Base-by-base conservation (phyloP, 2,329 filamentous ascomycete species). In the Torrubiellomyces zombiae region DNA sequence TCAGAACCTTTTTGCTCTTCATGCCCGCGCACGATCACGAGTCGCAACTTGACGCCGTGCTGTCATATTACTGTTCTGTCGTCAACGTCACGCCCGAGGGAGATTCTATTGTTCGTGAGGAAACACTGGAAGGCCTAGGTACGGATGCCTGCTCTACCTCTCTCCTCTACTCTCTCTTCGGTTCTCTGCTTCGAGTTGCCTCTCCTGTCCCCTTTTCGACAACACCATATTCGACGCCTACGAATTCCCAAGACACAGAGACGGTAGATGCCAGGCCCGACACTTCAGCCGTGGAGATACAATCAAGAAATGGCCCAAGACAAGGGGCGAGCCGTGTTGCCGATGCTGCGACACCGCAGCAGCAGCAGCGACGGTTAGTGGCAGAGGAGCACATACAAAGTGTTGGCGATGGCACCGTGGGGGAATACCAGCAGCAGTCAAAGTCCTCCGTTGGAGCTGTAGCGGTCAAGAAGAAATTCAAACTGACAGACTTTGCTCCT, bases 81-180 rank as follows among this genome's bases (percentile, higher is more conserved):
- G 74, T 91, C 45, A 83, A 79, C 51, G 63, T 98, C 47, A 93
- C 81, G 43, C 64, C 82, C 32, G 89, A 98, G 63, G 89, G 89
- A 50, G 89, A 95, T 58, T 89, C 89, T 38, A 66, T 80, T 42
- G 75, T 95, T 42, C 81, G 75, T 58, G 85, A 92, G 57, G 82
- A 93, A 49, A 77, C 75, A 47, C 68, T 93, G 45, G 71, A 92
- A 64, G 80, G 85, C 57, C 63, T 92, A 85, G 86, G 86, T 93
- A 94, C 66, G 70, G 64, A 63, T 50, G 58, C 56, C 53, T 46
- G 45, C 38, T 43, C 44, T 36, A 31, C 28, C 32, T 43, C 69
- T 56, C 66, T 83, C 67, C 57, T 75, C 51, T 63, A 69, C 51
- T 62, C 67, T 56, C 61, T 83, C 42, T 79, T 85, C 62, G 77